phyloP scores from a whole-genome alignment of 1,284 basidiomycete species.

The Singerocomus inundabilis region DNA sequence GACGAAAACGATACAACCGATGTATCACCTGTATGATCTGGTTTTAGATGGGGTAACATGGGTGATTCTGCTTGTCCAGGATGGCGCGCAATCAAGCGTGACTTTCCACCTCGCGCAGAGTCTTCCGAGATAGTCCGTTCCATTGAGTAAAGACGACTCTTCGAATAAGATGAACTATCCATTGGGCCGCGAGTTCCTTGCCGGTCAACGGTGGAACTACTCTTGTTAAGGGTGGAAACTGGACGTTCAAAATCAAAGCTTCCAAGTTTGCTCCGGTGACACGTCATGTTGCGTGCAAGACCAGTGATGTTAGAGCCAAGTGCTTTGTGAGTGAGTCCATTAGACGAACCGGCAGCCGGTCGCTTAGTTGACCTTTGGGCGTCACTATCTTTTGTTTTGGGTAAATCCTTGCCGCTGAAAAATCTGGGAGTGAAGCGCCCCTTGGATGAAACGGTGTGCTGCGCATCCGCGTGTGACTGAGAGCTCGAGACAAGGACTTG shows the following conservation, averaged over 20 bases:
- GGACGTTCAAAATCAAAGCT: slow-evolving; percentile 75
- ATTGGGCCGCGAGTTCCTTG: slow-evolving; percentile 5
- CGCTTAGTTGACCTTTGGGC: slow-evolving; percentile 19
- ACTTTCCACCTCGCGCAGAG: slow-evolving; percentile 21
- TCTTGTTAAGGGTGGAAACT: slow-evolving; percentile 36
- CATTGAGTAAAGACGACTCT: slow-evolving; percentile 14
- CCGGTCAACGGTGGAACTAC: slow-evolving; percentile 28
- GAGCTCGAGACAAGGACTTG: slow-evolving; percentile 29
- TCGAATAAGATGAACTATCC: slow-evolving; percentile 12
- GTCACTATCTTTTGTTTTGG: slow-evolving; percentile 25
- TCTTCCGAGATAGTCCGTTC: slow-evolving; percentile 31
- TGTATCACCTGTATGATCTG: slow-evolving; percentile 28
- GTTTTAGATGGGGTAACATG: slow-evolving; percentile 18
- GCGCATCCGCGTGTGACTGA: slow-evolving; percentile 14
- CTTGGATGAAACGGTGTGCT: slow-evolving; percentile 12
- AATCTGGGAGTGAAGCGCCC: slow-evolving; percentile 33
- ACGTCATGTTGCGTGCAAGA: slow-evolving; percentile 29
- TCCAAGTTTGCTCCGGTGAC: slow-evolving; percentile 49
- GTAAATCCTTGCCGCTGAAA: slow-evolving; percentile 28
- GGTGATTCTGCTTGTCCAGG: slow-evolving; percentile 19
- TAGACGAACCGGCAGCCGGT: neutral
- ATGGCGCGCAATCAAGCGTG: slow-evolving; percentile 7
- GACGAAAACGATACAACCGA: slow-evolving; percentile 35
- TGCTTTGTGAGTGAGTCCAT: slow-evolving; percentile 11
- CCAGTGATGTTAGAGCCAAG: slow-evolving; percentile 2